These are phyloP conservation scores for Kluyveromyces lactis DNA, from an alignment of 805 yeast genomes.

Conservation along the genomic window DNA sequence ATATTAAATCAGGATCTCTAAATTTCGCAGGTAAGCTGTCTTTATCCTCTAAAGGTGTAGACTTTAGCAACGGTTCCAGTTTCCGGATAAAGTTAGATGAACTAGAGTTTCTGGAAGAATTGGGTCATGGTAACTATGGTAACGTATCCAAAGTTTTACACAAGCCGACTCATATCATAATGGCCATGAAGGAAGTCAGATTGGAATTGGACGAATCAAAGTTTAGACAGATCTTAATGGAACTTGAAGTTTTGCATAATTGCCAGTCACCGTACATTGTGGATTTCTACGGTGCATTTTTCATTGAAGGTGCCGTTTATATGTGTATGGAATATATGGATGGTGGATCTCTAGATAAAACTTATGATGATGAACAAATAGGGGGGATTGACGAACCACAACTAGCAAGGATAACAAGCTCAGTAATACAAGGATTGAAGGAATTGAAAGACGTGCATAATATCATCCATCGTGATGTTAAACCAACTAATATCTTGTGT, in stretches of 20 bases:
- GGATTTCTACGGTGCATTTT: slow-evolving; percentile 95
- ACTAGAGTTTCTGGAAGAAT: slow-evolving; percentile 70
- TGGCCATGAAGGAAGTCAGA: slow-evolving; percentile 98
- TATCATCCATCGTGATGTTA: slow-evolving; percentile 92
- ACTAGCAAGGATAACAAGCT: slow-evolving; percentile 69
- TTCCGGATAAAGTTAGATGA: slow-evolving; percentile 84
- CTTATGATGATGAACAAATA: slow-evolving; percentile 50
- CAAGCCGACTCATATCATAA: slow-evolving; percentile 80
- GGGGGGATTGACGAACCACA: slow-evolving; percentile 69
- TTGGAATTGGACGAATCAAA: slow-evolving; percentile 90
- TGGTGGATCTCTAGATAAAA: slow-evolving; percentile 86
- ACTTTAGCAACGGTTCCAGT: slow-evolving; percentile 80
- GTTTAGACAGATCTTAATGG: slow-evolving; percentile 92
- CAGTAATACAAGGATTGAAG: slow-evolving; percentile 73
- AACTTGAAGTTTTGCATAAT: slow-evolving; percentile 84
- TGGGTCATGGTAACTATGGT: slow-evolving; percentile 96
- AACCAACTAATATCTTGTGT: slow-evolving; percentile 88
- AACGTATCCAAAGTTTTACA: slow-evolving; percentile 89
- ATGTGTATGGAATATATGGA: slow-evolving; percentile 98
- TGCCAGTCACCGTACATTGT: slow-evolving; percentile 88
- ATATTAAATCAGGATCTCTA: slow-evolving; percentile 83
- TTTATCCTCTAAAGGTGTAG: slow-evolving; percentile 83
- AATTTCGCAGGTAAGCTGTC: slow-evolving; percentile 93
- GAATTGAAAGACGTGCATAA: slow-evolving; percentile 84
- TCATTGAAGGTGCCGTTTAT: slow-evolving; percentile 95